Evolutionary conservation across 768 basidiomycete species (phyloP).

Genomic region (Austroboletus eburneus): DNA sequence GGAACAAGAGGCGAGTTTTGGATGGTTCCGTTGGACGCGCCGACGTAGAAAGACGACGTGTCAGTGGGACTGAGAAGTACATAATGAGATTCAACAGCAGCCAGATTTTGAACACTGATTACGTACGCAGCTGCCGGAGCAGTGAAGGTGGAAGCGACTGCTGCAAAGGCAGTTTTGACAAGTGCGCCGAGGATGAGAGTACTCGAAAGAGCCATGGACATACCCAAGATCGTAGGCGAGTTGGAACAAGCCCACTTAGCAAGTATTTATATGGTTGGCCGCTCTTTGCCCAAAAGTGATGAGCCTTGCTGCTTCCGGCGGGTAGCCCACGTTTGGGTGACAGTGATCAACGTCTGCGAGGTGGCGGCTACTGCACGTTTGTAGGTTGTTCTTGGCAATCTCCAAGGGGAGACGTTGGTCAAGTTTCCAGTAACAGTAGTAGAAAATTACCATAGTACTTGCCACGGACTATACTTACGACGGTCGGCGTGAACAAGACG

Average conservation of each 20-base stretch:
- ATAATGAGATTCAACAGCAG: no score
- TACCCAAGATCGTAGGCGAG: not conserved
- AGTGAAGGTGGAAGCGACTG: slow-evolving; percentile 20
- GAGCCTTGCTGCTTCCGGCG: no score
- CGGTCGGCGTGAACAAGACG: no score
- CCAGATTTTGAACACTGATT: no score
- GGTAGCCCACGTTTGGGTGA: no score
- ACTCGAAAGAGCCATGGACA: slow-evolving; percentile 7
- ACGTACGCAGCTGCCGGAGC: slow-evolving; percentile 22
- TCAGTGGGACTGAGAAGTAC: slow-evolving; percentile 23
- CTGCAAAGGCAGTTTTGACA: slow-evolving; percentile 11
- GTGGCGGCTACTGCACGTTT: not conserved
- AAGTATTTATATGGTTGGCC: slow-evolving; percentile 9
- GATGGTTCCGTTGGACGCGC: slow-evolving; percentile 40
- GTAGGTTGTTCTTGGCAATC: no score
- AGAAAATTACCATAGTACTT: no score
- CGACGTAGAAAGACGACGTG: slow-evolving; percentile 36
- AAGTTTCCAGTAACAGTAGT: no score
- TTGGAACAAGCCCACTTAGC: not conserved
- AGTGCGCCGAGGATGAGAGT: slow-evolving; percentile 16
- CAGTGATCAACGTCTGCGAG: no score
- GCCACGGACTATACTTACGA: no score
- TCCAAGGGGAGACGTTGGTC: no score
- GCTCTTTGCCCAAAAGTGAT: no score
- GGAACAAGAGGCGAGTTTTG: slow-evolving; percentile 33